Conservation (phyloP, 2,329 filamentous ascomycete species). For the Akanthomyces uredinophilus region DNA sequence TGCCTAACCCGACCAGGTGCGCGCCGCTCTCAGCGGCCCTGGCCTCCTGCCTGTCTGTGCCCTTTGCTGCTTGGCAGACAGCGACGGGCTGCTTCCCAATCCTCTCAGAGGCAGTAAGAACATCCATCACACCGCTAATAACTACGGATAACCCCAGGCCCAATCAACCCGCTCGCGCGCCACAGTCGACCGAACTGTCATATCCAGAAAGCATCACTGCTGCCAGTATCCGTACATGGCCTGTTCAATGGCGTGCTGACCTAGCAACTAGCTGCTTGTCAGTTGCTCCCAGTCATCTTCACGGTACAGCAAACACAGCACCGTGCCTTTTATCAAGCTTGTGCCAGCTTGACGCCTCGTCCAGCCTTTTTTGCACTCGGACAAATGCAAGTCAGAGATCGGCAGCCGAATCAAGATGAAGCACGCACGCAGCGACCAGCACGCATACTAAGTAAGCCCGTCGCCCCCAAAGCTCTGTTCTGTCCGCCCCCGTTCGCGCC, state of each 20-base stretch:
- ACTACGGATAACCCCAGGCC: not conserved
- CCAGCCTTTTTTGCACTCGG: not conserved
- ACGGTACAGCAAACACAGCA: not conserved
- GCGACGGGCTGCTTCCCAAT: not conserved
- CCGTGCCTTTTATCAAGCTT: not conserved
- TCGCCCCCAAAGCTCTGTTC: conserved; percentile 12
- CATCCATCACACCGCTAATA: conserved; percentile 3
- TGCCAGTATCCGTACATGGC: too few species aligned
- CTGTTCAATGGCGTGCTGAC: not conserved
- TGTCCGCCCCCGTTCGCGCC: not conserved
- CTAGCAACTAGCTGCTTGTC: not conserved
- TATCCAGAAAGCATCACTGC: not conserved
- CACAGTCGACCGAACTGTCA: not conserved
- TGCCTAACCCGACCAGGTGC: not conserved
- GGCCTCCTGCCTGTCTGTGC: not conserved
- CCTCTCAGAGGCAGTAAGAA: too few species aligned
- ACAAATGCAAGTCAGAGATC: conserved; percentile 20
- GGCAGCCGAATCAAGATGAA: conserved; percentile 19
- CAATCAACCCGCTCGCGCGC: not conserved
- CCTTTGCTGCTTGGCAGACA: not conserved
- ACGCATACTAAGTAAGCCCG: conserved; percentile 15
- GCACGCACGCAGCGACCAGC: conserved; percentile 3
- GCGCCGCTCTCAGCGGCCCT: not conserved
- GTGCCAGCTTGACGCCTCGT: conserved; percentile 7
- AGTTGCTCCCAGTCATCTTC: not conserved